Evolutionary conservation across 2,329 filamentous ascomycete species (phyloP).

Genomic region (Colletotrichum nymphaeae): DNA sequence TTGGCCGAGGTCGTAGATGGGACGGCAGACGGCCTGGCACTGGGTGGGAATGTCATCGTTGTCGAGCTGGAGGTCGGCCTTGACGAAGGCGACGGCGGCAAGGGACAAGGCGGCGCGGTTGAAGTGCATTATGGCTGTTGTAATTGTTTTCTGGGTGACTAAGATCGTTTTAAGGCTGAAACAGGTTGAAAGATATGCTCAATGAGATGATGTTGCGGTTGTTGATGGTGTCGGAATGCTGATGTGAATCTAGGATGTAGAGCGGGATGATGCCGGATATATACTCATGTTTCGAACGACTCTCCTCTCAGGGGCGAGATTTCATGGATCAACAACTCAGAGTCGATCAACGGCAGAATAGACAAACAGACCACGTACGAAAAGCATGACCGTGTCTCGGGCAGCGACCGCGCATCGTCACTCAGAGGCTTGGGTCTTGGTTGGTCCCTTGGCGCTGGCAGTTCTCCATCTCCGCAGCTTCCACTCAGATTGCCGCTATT

Average conservation of each 20-base stretch:
- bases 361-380: not conserved
- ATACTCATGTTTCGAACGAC: not conserved
- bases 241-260: not conserved
- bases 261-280: constrained; percentile 23
- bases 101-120: constrained; percentile 30
- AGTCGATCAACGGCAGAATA: not conserved
- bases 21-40: constrained; percentile 36
- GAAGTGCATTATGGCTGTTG: constrained; percentile 35
- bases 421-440: constrained; percentile 35
- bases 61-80: constrained; percentile 36
- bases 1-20: constrained; percentile 33
- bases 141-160: not conserved
- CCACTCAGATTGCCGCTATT: constrained; percentile 26
- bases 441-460: constrained; percentile 19
- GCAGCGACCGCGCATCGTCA: constrained; percentile 27
- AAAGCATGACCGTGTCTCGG: constrained; percentile 14
- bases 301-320: not conserved
- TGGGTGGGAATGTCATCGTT: constrained; percentile 37
- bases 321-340: not conserved
- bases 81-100: constrained; percentile 28
- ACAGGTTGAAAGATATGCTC: no score
- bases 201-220: not conserved
- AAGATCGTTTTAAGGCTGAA: not conserved
- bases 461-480: constrained; percentile 20
- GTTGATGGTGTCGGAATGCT: not conserved